Evolutionary conservation across 2,329 filamentous ascomycete genomes (phyloP).

Genomic region (Aspergillus alliaceus): DNA sequence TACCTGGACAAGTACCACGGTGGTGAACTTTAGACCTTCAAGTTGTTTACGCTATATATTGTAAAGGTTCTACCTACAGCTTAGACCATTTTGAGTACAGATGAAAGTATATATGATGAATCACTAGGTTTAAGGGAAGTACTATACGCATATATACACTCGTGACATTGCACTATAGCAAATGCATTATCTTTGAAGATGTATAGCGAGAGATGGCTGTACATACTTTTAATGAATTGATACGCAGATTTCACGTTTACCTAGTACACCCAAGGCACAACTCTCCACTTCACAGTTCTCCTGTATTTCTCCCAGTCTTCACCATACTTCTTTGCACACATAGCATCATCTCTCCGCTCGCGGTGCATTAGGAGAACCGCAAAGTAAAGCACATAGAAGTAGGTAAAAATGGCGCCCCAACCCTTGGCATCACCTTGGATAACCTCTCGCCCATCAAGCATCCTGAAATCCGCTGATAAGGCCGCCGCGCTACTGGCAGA

Average conservation of each 20-base stretch:
- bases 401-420: conserved; percentile 81
- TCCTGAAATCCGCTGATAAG: conserved; percentile 42
- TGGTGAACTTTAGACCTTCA: no score
- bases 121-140: no score
- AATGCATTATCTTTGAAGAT: no score
- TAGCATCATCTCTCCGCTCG: conserved; percentile 79
- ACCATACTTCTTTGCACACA: conserved; percentile 84
- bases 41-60: no score
- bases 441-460: conserved; percentile 47
- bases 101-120: no score
- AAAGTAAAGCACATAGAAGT: conserved; percentile 92
- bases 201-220: no score
- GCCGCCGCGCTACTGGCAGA: conserved; percentile 5
- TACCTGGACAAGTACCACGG: no score
- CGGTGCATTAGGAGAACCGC: conserved; percentile 79
- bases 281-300: conserved; percentile 72
- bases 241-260: not conserved
- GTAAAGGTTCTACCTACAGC: no score
- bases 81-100: no score
- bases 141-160: no score
- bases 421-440: conserved; percentile 43
- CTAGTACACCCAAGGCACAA: conserved; percentile 78
- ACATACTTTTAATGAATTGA: no score
- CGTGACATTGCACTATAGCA: no score
- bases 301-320: conserved; percentile 86